Evolutionary conservation across 495 filamentous ascomycete genomes (phyloP).

Genomic region (Talaromyces thailandensis): DNA sequence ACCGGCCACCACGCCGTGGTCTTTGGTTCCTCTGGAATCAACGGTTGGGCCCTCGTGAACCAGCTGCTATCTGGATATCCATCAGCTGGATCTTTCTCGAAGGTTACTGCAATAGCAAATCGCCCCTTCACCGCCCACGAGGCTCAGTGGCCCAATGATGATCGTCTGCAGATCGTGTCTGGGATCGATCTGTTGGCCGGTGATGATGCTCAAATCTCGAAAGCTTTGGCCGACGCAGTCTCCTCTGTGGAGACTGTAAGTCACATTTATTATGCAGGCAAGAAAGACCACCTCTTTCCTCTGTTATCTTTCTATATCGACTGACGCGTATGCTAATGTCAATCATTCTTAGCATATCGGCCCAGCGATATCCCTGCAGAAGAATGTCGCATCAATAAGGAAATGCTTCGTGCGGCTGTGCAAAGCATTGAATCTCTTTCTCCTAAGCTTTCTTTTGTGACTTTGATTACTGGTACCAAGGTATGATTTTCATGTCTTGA

Average conservation of each 20-base stretch:
- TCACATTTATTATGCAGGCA: conserved; percentile 37
- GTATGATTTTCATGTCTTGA: background rate
- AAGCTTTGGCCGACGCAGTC: conserved; percentile 25
- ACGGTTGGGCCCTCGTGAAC: conserved; percentile 39
- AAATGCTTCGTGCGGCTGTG: conserved; percentile 11
- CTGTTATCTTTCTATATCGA: background rate
- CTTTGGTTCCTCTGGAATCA: conserved; percentile 26
- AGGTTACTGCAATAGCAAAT: conserved; percentile 37
- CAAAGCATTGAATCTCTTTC: conserved; percentile 6
- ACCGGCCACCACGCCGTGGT: conserved; percentile 12
- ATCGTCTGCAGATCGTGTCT: conserved; percentile 29
- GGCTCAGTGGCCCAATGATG: conserved; percentile 30
- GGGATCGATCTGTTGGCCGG: conserved; percentile 29
- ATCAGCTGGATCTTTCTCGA: conserved; percentile 23
- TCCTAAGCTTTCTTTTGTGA: conserved; percentile 9
- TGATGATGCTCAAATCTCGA: conserved; percentile 9
- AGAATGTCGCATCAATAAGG: conserved; percentile 14
- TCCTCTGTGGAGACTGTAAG: conserved; percentile 28
- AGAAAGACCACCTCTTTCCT: background rate
- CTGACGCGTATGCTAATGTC: background rate
- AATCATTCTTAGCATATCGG: conserved; percentile 9
- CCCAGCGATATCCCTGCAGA: conserved; percentile 9
- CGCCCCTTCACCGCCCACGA: conserved; percentile 25
- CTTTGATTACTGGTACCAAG: conserved; percentile 13
- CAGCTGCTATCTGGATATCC: conserved; percentile 32